phyloP scores from a whole-genome alignment of 2,329 filamentous ascomycete species.

The Aaosphaeria pasadenensis region DNA sequence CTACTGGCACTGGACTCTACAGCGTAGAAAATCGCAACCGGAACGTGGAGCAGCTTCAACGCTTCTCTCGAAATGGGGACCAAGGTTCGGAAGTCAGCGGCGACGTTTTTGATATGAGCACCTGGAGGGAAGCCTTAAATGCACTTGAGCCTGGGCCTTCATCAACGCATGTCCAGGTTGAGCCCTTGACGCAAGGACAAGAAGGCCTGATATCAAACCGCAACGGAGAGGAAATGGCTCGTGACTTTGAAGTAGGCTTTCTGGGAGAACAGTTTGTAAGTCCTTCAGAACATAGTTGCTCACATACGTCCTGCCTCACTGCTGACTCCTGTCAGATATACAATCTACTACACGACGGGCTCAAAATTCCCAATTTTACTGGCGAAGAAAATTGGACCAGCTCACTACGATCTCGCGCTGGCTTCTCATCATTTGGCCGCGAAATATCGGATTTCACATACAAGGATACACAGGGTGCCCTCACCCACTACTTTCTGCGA shows the following conservation, averaged over 20 bases:
- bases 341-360: not conserved
- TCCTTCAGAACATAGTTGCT: too few relatives aligned
- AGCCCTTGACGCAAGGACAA: not conserved
- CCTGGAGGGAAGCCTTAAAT: not conserved
- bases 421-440: conserved; percentile 3
- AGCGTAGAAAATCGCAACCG: not conserved
- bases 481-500: conserved; percentile 1
- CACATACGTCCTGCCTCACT: too few relatives aligned
- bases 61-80: too few relatives aligned
- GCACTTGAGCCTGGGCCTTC: not conserved
- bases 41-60: too few relatives aligned
- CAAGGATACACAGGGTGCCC: conserved; percentile 4
- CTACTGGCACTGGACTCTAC: not conserved
- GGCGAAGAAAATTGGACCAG: conserved; percentile 7
- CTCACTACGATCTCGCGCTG: conserved; percentile 6
- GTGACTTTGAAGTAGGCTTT: conserved; percentile 9
- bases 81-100: not conserved
- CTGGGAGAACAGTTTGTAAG: conserved; percentile 8
- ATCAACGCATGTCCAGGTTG: not conserved
- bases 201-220: not conserved
- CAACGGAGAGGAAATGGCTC: conserved; percentile 4
- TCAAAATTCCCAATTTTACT: conserved; percentile 4
- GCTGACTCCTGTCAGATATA: not conserved
- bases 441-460: conserved; percentile 9
- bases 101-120: not conserved